Evolutionary conservation across 495 filamentous ascomycete species (phyloP).

Genomic region (Xanthoparmelia taractica): DNA sequence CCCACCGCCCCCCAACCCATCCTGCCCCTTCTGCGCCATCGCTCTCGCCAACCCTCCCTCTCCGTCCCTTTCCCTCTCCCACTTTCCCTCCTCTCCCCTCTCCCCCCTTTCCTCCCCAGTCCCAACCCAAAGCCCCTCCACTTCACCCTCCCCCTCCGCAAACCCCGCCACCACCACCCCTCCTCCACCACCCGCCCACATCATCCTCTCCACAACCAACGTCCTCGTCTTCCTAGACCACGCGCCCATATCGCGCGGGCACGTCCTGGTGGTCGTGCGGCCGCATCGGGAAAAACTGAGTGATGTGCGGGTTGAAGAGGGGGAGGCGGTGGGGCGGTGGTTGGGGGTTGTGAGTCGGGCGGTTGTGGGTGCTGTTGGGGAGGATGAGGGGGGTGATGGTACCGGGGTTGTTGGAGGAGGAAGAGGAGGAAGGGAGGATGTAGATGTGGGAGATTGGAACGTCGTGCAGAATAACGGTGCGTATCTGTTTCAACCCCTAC

Average conservation of each 20-base stretch:
- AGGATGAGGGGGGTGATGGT: conserved; percentile 29
- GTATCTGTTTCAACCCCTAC: too few species aligned
- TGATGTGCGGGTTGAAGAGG: conserved; percentile 50
- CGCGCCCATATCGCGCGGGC: conserved; percentile 70
- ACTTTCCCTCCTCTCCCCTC: conserved; percentile 26
- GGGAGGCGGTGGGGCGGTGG: conserved; percentile 58
- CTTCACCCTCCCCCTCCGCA: conserved; percentile 24
- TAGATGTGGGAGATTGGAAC: conserved; percentile 67
- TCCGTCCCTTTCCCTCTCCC: conserved; percentile 14
- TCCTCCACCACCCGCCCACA: conserved; percentile 43
- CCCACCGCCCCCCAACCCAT: conserved; percentile 20
- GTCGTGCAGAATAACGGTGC: conserved; percentile 89
- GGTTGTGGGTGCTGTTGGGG: conserved; percentile 46
- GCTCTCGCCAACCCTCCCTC: conserved; percentile 33
- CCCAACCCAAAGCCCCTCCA: conserved; percentile 40
- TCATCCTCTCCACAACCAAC: conserved; percentile 64
- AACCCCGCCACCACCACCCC: conserved; percentile 36
- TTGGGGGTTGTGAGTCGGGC: conserved; percentile 67
- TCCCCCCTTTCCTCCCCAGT: conserved; percentile 73
- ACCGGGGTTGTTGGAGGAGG: conserved; percentile 48
- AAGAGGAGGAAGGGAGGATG: conserved; percentile 38
- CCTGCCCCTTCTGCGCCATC: conserved; percentile 65
- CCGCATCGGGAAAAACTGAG: conserved; percentile 62
- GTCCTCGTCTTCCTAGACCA: conserved; percentile 86
- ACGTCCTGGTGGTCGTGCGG: conserved; percentile 69